A percentile compares a stretch with the other conserved stretches of the same genome.
Evolutionary conservation across 306 rosid species (phyloP).

Genomic region (Echinosophora koreensis): DNA sequence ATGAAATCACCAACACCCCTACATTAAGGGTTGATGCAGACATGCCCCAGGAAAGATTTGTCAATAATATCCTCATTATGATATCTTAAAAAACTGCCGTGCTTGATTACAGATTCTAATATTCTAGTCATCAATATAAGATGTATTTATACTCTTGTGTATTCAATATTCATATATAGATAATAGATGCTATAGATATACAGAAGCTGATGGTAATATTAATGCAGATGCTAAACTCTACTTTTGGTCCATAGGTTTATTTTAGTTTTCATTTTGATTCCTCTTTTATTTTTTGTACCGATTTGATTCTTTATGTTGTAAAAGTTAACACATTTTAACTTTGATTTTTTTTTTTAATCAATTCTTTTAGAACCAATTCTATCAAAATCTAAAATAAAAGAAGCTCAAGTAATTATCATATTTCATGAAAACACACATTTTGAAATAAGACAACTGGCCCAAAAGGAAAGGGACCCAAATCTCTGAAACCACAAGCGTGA

Average conservation of each 20-base stretch:
- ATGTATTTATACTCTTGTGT: not conserved
- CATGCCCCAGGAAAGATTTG: conserved; percentile 23
- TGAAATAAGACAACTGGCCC: conserved; percentile 4
- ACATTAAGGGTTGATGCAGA: conserved; percentile 34
- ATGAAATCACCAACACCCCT: conserved; percentile 23
- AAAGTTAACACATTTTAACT: no score
- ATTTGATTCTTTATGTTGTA: no score
- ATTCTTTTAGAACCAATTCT: no score
- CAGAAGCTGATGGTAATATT: conserved; percentile 2
- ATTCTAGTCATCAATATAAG: not conserved
- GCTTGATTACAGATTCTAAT: not conserved
- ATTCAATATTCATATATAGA: not conserved
- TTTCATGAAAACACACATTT: not conserved
- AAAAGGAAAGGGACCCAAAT: conserved; percentile 11
- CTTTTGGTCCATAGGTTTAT: no score
- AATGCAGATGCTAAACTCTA: no score
- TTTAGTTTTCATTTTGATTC: no score
- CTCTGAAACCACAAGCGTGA: conserved; percentile 1
- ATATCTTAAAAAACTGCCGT: conserved; percentile 1
- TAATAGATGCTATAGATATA: not conserved
- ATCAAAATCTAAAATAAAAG: no score
- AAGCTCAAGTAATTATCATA: no score
- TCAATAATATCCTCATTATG: conserved; percentile 7
- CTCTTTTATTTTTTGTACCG: no score
- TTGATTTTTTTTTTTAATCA: no score